phyloP scores from a whole-genome alignment of 2,329 filamentous ascomycete genomes.

The Colletotrichum orbiculare region DNA sequence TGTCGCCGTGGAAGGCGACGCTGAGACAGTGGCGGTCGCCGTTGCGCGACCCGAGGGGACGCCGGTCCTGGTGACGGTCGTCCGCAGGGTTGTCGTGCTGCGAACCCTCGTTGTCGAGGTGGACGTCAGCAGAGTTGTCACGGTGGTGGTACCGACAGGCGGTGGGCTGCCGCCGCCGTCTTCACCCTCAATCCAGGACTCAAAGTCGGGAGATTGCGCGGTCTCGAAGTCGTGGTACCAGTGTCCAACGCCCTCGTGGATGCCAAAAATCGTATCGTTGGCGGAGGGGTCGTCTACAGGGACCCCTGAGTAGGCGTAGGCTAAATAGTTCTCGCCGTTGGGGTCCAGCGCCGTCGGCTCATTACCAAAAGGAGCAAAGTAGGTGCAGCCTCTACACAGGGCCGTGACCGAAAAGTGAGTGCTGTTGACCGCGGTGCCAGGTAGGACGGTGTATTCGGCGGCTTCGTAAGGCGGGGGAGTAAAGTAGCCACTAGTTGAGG shows the following conservation, averaged over 20 bases:
- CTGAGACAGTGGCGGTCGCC: conserved; percentile 5
- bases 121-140: conserved; percentile 24
- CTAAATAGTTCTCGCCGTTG: conserved; percentile 49
- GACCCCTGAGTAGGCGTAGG: conserved; percentile 51
- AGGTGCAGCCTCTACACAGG: conserved; percentile 52
- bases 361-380: conserved; percentile 54
- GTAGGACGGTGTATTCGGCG: conserved; percentile 47
- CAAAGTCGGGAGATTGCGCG: conserved; percentile 48
- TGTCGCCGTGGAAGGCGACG: conserved; percentile 6
- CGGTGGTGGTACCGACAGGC: conserved; percentile 17
- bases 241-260: conserved; percentile 56
- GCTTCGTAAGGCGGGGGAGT: conserved; percentile 45
- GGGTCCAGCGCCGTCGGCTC: conserved; percentile 52
- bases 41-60: conserved; percentile 17
- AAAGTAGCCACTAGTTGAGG: conserved; percentile 47
- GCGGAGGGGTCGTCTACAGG: conserved; percentile 51
- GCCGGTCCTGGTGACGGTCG: conserved; percentile 29
- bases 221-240: conserved; percentile 51
- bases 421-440: conserved; percentile 47
- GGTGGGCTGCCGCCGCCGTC: conserved; percentile 26
- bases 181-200: conserved; percentile 40
- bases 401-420: conserved; percentile 50
- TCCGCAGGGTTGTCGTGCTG: conserved; percentile 28
- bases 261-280: conserved; percentile 51
- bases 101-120: conserved; percentile 30